Evolutionary conservation across 2,329 filamentous ascomycete genomes (phyloP).

Genomic region (Beauveria sp.): DNA sequence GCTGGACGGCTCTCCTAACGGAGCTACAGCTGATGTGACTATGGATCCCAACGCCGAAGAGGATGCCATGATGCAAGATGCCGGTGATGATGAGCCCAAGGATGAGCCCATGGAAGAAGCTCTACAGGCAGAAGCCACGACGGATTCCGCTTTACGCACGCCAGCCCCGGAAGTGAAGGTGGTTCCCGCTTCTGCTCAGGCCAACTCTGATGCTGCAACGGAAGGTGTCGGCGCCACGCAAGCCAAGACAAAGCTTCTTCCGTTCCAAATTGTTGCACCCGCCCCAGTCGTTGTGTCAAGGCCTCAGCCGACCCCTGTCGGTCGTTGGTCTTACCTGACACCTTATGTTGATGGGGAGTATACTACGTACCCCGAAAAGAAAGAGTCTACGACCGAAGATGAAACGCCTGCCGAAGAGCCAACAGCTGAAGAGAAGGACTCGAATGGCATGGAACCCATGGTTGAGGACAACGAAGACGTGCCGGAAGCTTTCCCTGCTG

Average conservation of each 20-base stretch:
- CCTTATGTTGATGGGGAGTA: slow-evolving; percentile 33
- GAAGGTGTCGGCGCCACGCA: background rate
- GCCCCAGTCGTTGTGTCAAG: slow-evolving; percentile 15
- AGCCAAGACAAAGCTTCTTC: background rate
- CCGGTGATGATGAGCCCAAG: background rate
- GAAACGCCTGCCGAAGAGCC: slow-evolving; percentile 24
- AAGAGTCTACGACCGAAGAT: slow-evolving; percentile 22
- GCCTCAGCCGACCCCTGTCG: slow-evolving; percentile 23
- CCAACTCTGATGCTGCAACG: slow-evolving; percentile 5
- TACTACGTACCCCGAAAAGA: slow-evolving; percentile 32
- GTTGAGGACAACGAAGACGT: slow-evolving; percentile 8
- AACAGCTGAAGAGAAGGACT: slow-evolving; percentile 20
- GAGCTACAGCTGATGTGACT: background rate
- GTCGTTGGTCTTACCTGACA: slow-evolving; percentile 31
- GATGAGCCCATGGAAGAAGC: background rate
- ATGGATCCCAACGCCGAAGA: background rate
- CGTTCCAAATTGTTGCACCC: background rate
- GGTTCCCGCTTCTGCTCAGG: background rate
- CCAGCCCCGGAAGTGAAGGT: background rate
- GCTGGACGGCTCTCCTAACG: background rate
- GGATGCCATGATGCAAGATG: background rate
- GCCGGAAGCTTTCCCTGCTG: slow-evolving; percentile 21
- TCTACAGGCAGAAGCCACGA: background rate
- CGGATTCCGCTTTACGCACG: background rate
- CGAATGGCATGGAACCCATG: slow-evolving; percentile 21